These are phyloP conservation scores for Sphenostylis stenocarpa DNA, from an alignment of 306 rosid species.

Conservation along the genomic window DNA sequence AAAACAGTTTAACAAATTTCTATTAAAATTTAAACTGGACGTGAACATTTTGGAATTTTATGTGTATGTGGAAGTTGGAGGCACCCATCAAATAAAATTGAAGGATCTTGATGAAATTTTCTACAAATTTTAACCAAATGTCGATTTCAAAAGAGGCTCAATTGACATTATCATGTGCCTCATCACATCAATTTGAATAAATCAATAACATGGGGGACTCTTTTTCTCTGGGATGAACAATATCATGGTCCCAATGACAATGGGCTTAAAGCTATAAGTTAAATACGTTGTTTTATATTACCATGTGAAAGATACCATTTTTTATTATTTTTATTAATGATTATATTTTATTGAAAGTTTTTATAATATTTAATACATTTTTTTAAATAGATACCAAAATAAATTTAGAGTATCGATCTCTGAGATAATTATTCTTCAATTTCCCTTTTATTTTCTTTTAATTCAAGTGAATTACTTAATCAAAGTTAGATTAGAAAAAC, in stretches of 20 bases:
- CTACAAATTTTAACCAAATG: background rate
- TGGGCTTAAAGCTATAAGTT: background rate
- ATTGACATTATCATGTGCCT: conserved; percentile 1
- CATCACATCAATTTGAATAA: background rate
- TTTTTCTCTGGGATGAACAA: background rate
- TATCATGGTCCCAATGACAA: background rate
- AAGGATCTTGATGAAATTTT: background rate
- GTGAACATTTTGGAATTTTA: background rate
- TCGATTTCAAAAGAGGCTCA: background rate
- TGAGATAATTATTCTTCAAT: no score
- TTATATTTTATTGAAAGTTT: no score
- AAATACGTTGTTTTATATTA: background rate
- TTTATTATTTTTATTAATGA: no score
- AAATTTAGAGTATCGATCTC: no score
- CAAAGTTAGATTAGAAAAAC: no score
- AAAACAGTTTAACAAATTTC: background rate
- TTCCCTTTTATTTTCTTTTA: no score
- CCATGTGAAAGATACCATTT: no score
- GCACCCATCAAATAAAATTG: background rate
- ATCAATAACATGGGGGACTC: background rate
- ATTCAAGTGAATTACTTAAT: no score
- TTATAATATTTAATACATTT: no score
- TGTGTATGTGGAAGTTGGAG: background rate
- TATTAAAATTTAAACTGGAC: background rate
- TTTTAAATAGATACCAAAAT: no score